phyloP scores from a whole-genome alignment of 805 yeast genomes.

The Ogataea ramenticola region DNA sequence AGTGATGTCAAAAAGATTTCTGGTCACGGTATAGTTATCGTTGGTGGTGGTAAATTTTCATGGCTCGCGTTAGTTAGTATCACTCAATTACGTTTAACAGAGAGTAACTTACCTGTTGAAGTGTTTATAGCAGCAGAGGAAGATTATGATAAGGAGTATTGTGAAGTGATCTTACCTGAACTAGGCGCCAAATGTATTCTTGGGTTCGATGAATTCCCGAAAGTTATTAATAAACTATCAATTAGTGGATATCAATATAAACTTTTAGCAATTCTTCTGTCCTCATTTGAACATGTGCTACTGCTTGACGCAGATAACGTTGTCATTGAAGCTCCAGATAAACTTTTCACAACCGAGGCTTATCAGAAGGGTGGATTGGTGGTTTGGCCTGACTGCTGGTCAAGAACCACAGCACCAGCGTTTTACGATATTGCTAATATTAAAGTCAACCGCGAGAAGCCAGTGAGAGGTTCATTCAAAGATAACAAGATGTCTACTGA shows the following conservation, averaged over 20 bases:
- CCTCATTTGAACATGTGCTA: slow-evolving; percentile 38
- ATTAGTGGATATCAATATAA: slow-evolving; percentile 45
- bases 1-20: slow-evolving; percentile 12
- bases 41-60: slow-evolving; percentile 46
- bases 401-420: slow-evolving; percentile 57
- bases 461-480: slow-evolving; percentile 26
- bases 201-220: slow-evolving; percentile 27
- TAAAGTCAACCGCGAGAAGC: slow-evolving; percentile 25
- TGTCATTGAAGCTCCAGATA: slow-evolving; percentile 35
- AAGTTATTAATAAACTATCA: slow-evolving; percentile 15
- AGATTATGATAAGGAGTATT: slow-evolving; percentile 41
- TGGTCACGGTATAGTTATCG: slow-evolving; percentile 38
- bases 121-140: slow-evolving; percentile 35
- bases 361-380: slow-evolving; percentile 38
- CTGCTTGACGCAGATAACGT: slow-evolving; percentile 47
- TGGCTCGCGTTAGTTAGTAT: slow-evolving; percentile 46
- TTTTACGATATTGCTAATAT: slow-evolving; percentile 47
- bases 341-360: slow-evolving; percentile 36
- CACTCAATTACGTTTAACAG: slow-evolving; percentile 35
- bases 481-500: slow-evolving; percentile 13
- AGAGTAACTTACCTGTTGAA: slow-evolving; percentile 43
- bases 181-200: slow-evolving; percentile 41
- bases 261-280: slow-evolving; percentile 39
- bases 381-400: slow-evolving; percentile 69
- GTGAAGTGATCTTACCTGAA: slow-evolving; percentile 33